Evolutionary conservation across 495 filamentous ascomycete genomes (phyloP).

Genomic region (Xylaria venustula): DNA sequence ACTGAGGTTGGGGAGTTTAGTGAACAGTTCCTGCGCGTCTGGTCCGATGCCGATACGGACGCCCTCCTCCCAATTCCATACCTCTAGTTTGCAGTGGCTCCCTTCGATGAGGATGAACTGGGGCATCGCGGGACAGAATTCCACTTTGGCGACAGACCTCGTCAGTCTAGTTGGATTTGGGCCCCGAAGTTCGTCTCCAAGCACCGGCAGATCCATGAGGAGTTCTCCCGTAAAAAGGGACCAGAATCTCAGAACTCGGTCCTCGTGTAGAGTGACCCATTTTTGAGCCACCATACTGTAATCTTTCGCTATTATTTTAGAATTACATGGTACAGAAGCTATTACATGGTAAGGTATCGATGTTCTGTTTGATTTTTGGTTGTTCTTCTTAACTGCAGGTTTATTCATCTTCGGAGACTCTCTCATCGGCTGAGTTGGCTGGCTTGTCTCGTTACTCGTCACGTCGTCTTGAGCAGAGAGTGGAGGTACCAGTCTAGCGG

Average conservation of each 20-base stretch:
- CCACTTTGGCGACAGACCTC: too few relatives aligned
- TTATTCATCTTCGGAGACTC: not conserved
- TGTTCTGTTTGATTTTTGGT: not conserved
- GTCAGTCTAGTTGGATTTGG: not conserved
- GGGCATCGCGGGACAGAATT: not conserved
- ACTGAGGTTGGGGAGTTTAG: not conserved
- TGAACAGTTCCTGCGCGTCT: not conserved
- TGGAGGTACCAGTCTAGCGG: too few relatives aligned
- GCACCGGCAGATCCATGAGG: not conserved
- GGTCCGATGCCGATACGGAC: not conserved
- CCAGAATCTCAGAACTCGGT: not conserved
- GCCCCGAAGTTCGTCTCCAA: not conserved
- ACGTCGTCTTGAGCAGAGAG: too few relatives aligned
- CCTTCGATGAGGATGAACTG: not conserved
- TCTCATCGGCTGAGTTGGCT: not conserved
- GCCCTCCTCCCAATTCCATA: not conserved
- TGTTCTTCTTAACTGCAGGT: too few relatives aligned
- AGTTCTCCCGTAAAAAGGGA: not conserved
- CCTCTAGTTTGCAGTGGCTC: not conserved
- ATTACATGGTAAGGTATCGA: not conserved
- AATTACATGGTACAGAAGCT: not conserved
- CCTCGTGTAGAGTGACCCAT: not conserved
- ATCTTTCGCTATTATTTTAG: not conserved
- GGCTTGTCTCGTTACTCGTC: too few relatives aligned
- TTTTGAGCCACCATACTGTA: not conserved